Evolutionary conservation across 805 yeast genomes (phyloP).

Genomic region (Yamadazyma ubonensis): DNA sequence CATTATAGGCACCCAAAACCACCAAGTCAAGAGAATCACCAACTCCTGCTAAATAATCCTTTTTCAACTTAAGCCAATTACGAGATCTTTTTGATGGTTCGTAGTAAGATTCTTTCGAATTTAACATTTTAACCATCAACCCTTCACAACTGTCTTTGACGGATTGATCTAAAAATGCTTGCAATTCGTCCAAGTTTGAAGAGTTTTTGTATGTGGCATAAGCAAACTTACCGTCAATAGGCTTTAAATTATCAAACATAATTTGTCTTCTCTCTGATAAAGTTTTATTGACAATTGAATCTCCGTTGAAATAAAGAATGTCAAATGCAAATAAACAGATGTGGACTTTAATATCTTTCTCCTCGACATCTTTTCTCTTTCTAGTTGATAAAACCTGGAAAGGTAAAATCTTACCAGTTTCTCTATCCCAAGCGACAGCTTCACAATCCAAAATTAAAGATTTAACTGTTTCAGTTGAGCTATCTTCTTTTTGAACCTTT

Average conservation of each 20-base stretch:
- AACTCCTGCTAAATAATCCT: conserved; percentile 91
- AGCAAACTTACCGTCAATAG: conserved; percentile 73
- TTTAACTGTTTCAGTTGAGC: conserved; percentile 29
- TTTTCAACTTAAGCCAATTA: conserved; percentile 93
- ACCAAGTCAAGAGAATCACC: conserved; percentile 95
- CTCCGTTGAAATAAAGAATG: conserved; percentile 69
- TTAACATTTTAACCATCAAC: conserved; percentile 86
- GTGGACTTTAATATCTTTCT: conserved; percentile 82
- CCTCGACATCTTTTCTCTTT: conserved; percentile 89
- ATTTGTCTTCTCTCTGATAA: conserved; percentile 67
- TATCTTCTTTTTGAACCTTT: conserved; percentile 24
- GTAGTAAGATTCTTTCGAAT: conserved; percentile 76
- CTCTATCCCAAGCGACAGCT: conserved; percentile 96
- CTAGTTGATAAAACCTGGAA: conserved; percentile 92
- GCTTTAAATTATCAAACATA: conserved; percentile 54
- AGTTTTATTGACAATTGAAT: conserved; percentile 63
- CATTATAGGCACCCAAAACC: conserved; percentile 91
- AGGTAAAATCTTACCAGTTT: conserved; percentile 76
- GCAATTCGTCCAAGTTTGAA: conserved; percentile 70
- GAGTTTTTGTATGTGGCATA: conserved; percentile 78
- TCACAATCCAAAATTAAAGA: conserved; percentile 84
- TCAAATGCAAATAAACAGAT: conserved; percentile 95
- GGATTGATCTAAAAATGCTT: conserved; percentile 81
- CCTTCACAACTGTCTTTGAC: conserved; percentile 93
- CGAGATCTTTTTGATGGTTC: conserved; percentile 95